Evolutionary conservation across 2,329 filamentous ascomycete genomes (phyloP).

Genomic region (Cytospora mali): DNA sequence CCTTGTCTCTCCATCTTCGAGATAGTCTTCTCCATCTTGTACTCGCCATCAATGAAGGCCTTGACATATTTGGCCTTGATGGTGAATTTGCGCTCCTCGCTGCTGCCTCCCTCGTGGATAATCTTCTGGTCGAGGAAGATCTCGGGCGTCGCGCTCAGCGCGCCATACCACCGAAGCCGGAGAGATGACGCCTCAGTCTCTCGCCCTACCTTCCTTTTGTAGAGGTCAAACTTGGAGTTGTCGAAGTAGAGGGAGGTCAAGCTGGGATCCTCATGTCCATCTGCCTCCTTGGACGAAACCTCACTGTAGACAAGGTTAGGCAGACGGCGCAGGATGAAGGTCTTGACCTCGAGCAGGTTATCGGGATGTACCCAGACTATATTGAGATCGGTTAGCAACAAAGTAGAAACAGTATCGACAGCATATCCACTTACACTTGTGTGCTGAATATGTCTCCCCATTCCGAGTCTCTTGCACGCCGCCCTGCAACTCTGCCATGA

Average conservation of each 20-base stretch:
- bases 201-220: constrained; percentile 80
- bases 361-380: constrained; percentile 93
- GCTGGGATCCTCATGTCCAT: constrained; percentile 80
- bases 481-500: constrained; percentile 26
- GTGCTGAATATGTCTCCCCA: constrained; percentile 76
- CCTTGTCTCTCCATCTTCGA: constrained; percentile 83
- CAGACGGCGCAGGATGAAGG: constrained; percentile 85
- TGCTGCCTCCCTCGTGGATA: constrained; percentile 73
- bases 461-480: constrained; percentile 53
- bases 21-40: constrained; percentile 88
- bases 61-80: constrained; percentile 96
- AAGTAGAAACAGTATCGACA: neutral
- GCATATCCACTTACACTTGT: constrained; percentile 69
- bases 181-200: constrained; percentile 78
- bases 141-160: constrained; percentile 75
- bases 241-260: constrained; percentile 98
- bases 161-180: constrained; percentile 88
- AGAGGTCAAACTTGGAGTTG: constrained; percentile 81
- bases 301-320: constrained; percentile 94
- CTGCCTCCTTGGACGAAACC: constrained; percentile 78
- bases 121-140: constrained; percentile 90
- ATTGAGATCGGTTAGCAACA: constrained; percentile 36
- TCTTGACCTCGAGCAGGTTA: constrained; percentile 96
- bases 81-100: constrained; percentile 76
- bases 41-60: constrained; percentile 81